Base-by-base conservation (phyloP, 495 filamentous ascomycete species). In the Cercophora samala region DNA sequence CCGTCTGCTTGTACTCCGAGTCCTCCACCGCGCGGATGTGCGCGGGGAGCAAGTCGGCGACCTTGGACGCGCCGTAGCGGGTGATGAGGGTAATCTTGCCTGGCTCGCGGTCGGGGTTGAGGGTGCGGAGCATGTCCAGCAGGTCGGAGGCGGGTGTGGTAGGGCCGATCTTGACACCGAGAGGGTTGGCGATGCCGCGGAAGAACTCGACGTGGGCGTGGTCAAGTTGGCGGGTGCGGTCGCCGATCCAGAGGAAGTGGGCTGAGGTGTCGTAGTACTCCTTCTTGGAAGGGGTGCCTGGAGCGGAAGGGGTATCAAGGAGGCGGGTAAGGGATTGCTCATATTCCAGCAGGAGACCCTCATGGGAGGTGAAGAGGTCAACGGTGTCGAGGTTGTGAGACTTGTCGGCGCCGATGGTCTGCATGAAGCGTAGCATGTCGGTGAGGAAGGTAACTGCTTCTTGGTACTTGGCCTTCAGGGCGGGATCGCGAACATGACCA, bases 211-310 rank as follows among this genome's bases (percentile, higher is more conserved):
- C 88, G 78, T 99, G 95, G 0, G 91, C 96, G 67, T 92, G 91
- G 78, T 92, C 88, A 25, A 97, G 83, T 73, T 97, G 94, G 32
- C 95, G 88, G 1, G 95, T 99, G 64, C 95, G 90, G 77, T 99
- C 95, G 26, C 95, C 95, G 73, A 99, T 94, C 95, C 95, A 99
- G 72, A 99, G 83, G 81, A 99, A 97, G 77, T 98, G 96, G 0
- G 91, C 90, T n/a, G 91, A 95, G 0, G 95, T 98, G 75, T 95
- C 87, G 79, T 90, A 96, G 82, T 87, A 93, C 65, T 83, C 81
- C 72, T 82, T 85, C 24, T 23, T 64, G 62, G 32, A 58, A 21
- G 26, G 32, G 3, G 66, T 66, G 11, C 72, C 70, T 25, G 63
- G 58, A 29, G 66, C 66, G 19, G 78, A 64, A 2, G 93, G 92